phyloP scores from a whole-genome alignment of 2,329 filamentous ascomycete species.

The Biscogniauxia marginata region DNA sequence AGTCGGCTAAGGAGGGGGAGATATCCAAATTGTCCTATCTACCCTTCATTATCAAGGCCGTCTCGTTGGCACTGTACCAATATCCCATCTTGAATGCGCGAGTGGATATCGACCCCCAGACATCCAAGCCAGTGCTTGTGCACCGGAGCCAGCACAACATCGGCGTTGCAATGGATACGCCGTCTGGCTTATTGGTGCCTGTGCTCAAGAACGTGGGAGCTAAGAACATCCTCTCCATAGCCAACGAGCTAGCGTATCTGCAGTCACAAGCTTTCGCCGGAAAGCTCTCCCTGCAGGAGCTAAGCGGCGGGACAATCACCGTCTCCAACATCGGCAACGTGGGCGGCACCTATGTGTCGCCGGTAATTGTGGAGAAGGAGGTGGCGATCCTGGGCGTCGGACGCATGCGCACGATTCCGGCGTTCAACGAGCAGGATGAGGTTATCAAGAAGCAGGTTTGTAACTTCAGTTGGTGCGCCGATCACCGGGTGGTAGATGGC shows the following conservation, averaged over 20 bases:
- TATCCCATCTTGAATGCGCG: conserved; percentile 87
- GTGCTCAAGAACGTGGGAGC: conserved; percentile 82
- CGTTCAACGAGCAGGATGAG: conserved; percentile 61
- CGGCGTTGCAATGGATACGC: conserved; percentile 93
- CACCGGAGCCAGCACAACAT: conserved; percentile 89
- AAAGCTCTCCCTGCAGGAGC: conserved; percentile 70
- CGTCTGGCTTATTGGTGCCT: conserved; percentile 82
- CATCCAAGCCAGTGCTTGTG: conserved; percentile 69
- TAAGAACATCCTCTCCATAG: conserved; percentile 75
- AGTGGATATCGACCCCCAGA: conserved; percentile 60
- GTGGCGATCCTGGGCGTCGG: conserved; percentile 91
- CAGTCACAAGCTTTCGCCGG: conserved; percentile 71
- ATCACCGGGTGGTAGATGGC: conserved; percentile 91
- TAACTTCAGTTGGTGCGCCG: conserved; percentile 95
- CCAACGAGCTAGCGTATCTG: conserved; percentile 71
- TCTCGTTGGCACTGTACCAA: conserved; percentile 77
- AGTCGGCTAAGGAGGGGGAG: conserved; percentile 39
- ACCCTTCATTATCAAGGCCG: conserved; percentile 93
- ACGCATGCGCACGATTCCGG: conserved; percentile 74
- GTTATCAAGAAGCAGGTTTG: conserved; percentile 76
- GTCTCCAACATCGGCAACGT: conserved; percentile 96
- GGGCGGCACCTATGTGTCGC: conserved; percentile 86
- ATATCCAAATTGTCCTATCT: conserved; percentile 79
- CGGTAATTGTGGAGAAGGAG: conserved; percentile 86
- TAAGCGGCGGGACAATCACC: conserved; percentile 87